Evolutionary conservation across 163 green algal species (phyloP).

Genomic region (Picocystis sp.): DNA sequence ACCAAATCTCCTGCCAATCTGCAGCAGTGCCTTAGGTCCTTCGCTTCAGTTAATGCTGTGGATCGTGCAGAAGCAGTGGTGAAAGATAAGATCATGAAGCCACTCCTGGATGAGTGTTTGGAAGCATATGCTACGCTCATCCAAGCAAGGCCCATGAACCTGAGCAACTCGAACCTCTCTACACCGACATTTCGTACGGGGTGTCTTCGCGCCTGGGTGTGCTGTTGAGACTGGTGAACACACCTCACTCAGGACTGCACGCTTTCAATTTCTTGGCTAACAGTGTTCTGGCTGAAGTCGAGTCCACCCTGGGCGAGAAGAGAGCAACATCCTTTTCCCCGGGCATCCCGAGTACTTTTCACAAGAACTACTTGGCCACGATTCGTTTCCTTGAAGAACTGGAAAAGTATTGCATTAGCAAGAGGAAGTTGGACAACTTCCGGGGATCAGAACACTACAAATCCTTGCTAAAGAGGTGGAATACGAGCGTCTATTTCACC

Average conservation of each 20-base stretch:
- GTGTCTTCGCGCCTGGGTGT: no score
- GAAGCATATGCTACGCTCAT: no score
- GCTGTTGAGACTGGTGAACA: no score
- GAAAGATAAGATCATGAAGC: no score
- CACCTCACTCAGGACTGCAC: slow-evolving; percentile 18
- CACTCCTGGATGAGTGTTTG: no score
- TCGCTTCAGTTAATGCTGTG: no score
- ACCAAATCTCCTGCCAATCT: no score
- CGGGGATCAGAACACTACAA: slow-evolving; percentile 24
- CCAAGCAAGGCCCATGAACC: no score
- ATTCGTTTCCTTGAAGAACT: slow-evolving; percentile 46
- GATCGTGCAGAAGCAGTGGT: no score
- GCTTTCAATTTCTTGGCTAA: slow-evolving; percentile 62
- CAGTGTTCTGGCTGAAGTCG: slow-evolving; percentile 58
- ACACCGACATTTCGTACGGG: no score
- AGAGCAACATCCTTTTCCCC: slow-evolving; percentile 61
- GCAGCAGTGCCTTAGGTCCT: no score
- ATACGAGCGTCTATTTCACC: slow-evolving; percentile 78
- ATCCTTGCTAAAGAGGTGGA: slow-evolving; percentile 64
- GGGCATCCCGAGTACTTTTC: slow-evolving; percentile 60
- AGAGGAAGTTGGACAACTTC: slow-evolving; percentile 32
- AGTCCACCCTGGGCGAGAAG: slow-evolving; percentile 25
- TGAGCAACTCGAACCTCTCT: no score
- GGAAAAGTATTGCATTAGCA: slow-evolving; percentile 31
- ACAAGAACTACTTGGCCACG: slow-evolving; percentile 57